phyloP scores from a whole-genome alignment of 2,329 filamentous ascomycete species.

The Cladosporium sp. region DNA sequence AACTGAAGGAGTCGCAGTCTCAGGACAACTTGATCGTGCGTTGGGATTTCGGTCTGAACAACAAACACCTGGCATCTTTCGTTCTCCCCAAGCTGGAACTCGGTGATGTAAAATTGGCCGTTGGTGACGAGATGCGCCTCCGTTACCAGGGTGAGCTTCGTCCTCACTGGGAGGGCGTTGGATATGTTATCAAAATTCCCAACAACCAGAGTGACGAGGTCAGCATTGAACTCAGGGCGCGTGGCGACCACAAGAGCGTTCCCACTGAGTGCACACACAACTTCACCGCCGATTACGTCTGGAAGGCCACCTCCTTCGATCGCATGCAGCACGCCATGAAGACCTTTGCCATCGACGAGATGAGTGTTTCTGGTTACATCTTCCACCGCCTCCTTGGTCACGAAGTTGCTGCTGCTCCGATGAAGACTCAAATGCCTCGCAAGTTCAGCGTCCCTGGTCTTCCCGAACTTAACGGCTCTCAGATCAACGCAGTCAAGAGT shows the following conservation, averaged over 20 bases:
- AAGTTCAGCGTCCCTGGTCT: slow-evolving; percentile 95
- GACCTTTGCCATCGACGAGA: slow-evolving; percentile 95
- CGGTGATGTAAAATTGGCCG: slow-evolving; percentile 94
- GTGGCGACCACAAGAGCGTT: slow-evolving; percentile 92
- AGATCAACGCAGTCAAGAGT: slow-evolving; percentile 94
- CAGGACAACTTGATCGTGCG: slow-evolving; percentile 93
- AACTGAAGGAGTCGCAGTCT: slow-evolving; percentile 96
- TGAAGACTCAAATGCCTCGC: slow-evolving; percentile 93
- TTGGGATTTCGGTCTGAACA: slow-evolving; percentile 94
- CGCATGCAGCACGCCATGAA: slow-evolving; percentile 99
- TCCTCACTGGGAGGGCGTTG: slow-evolving; percentile 92
- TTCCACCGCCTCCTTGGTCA: slow-evolving; percentile 96
- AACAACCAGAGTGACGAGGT: slow-evolving; percentile 99
- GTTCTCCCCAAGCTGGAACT: slow-evolving; percentile 95
- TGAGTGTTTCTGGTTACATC: slow-evolving; percentile 98
- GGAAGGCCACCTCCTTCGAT: slow-evolving; percentile 99
- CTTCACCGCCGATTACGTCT: slow-evolving; percentile 98
- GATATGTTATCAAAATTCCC: slow-evolving; percentile 98
- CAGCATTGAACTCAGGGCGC: slow-evolving; percentile 88
- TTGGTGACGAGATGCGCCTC: slow-evolving; percentile 97
- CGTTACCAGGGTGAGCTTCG: slow-evolving; percentile 95
- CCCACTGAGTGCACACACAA: slow-evolving; percentile 96
- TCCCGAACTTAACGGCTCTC: slow-evolving; percentile 91
- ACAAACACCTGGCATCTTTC: slow-evolving; percentile 95
- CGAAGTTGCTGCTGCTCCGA: slow-evolving; percentile 88